Evolutionary conservation across 352 stramenopile genomes (phyloP), one percentile per base, ranked within the genome.

Genomic region (Globisporangium recalcitrans): DNA sequence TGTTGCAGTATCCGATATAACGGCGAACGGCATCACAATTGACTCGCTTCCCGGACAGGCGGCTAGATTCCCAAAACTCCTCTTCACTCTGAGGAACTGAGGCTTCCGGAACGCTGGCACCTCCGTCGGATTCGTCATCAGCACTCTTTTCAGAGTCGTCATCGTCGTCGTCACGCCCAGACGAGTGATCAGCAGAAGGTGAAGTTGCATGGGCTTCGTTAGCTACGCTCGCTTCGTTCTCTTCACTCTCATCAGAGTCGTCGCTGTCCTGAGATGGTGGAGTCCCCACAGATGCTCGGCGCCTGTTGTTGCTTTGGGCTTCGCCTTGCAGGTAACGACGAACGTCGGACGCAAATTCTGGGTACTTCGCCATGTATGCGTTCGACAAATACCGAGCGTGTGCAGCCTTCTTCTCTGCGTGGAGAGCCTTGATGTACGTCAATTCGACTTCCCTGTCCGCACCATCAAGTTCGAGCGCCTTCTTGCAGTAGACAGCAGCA

Each of bases 1-100:
- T 69, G 62, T 97, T 97, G 72, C 84, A 91, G 56, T 93, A 93
- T 5, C 88, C 88, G 34, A 94, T 84, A 48, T 93, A 96, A 0
- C 88, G 85, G 32, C 77, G 73, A 14, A 87, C 69, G 14, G 84
- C 73, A 38, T 91, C 77, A 27, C 75, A 87, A 63, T 87, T 90
- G 7, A 93, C 80, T 0, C 48, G 34, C 1, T 71, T 64, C 0
- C 69, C 78, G 16, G 77, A 72, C 22, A 82, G 52, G 7, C 64
- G 46, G 7, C 63, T 58, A n/a, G 77, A 75, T 19, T 73, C 69
- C 84, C 84, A 93, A 36, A 90, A 91, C 2, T 65, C 62, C 16
- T 74, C 62, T 2, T 66, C 67, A 36, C 10, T 21, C 4, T 62
- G 57, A 11, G 32, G 40, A 22, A 6, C 11, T 24, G 7, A 59